Conservation (phyloP, 2,329 filamentous ascomycete species). For the Trichoderma atroviride region DNA sequence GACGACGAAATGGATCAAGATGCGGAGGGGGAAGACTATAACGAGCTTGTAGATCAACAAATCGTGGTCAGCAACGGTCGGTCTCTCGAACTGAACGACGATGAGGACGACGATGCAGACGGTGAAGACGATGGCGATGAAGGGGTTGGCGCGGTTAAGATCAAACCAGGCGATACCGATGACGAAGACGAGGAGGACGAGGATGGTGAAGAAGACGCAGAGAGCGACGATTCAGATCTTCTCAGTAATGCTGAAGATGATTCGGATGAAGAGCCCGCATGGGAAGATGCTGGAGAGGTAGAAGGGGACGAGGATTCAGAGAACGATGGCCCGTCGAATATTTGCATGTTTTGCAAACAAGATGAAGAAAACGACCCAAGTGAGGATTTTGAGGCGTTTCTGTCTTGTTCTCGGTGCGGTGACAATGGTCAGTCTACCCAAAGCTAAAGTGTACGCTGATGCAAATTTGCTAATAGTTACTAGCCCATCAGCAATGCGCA, state of each 20-base stretch:
- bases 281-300: slow-evolving; percentile 60
- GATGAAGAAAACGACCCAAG: slow-evolving; percentile 81
- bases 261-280: slow-evolving; percentile 49
- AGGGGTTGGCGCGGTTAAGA: slow-evolving; percentile 60
- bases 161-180: slow-evolving; percentile 53
- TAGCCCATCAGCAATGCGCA: slow-evolving; percentile 91
- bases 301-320: slow-evolving; percentile 62
- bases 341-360: slow-evolving; percentile 75
- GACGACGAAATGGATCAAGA: slow-evolving; percentile 39
- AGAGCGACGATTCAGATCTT: slow-evolving; percentile 50
- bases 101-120: slow-evolving; percentile 37
- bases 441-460: not conserved
- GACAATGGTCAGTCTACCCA: slow-evolving; percentile 69
- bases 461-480: slow-evolving; percentile 43
- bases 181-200: slow-evolving; percentile 42
- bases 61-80: slow-evolving; percentile 31
- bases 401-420: slow-evolving; percentile 76
- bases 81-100: slow-evolving; percentile 36
- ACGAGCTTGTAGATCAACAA: slow-evolving; percentile 37
- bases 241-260: slow-evolving; percentile 57
- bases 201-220: slow-evolving; percentile 47
- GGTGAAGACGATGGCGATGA: slow-evolving; percentile 50
- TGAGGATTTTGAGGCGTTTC: slow-evolving; percentile 77
- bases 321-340: slow-evolving; percentile 50
- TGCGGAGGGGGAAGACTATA: slow-evolving; percentile 48